Conservation (phyloP, 768 basidiomycete species). For the Xanthoconium purpureum region DNA sequence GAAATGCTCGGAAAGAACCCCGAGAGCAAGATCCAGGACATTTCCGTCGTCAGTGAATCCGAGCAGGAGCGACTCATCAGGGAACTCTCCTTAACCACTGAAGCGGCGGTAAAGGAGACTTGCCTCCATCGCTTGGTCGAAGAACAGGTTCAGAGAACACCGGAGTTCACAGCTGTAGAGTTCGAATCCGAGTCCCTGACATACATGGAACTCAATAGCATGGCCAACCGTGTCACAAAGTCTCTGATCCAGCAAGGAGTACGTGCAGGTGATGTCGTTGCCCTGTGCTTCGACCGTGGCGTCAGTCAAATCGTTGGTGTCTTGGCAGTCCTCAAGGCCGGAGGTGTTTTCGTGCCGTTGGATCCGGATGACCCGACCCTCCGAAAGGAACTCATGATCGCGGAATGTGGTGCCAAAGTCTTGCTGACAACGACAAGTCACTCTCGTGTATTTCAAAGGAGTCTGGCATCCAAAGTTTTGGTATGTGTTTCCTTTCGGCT, state of each 20-base stretch:
- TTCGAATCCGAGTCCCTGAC: constrained; percentile 31
- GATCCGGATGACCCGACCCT: constrained; percentile 31
- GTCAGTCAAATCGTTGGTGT: constrained; percentile 28
- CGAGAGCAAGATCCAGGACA: constrained; percentile 15
- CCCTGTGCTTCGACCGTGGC: constrained; percentile 30
- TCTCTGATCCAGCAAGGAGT: constrained; percentile 27
- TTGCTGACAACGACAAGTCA: constrained; percentile 27
- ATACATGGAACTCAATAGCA: constrained; percentile 30
- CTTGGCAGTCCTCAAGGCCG: constrained; percentile 33
- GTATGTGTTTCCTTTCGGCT: constrained; percentile 1
- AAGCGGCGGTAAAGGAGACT: constrained; percentile 12
- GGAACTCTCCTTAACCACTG: constrained; percentile 22
- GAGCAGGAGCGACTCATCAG: constrained; percentile 23
- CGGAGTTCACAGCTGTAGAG: constrained; percentile 21
- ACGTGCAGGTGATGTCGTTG: constrained; percentile 22
- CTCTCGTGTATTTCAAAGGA: constrained; percentile 23
- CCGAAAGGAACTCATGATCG: constrained; percentile 28
- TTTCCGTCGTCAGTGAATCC: constrained; percentile 12
- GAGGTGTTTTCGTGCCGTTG: constrained; percentile 23
- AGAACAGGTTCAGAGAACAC: constrained; percentile 20
- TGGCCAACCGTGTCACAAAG: constrained; percentile 33
- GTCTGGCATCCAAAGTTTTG: constrained; percentile 22
- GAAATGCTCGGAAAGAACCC: constrained; percentile 20
- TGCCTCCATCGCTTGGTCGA: constrained; percentile 21
- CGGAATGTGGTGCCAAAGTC: constrained; percentile 27